A percentile compares a stretch with the other conserved stretches of the same genome.
These are phyloP conservation scores for Phytopythium montanum DNA, from an alignment of 352 stramenopile species.

Conservation along the genomic window DNA sequence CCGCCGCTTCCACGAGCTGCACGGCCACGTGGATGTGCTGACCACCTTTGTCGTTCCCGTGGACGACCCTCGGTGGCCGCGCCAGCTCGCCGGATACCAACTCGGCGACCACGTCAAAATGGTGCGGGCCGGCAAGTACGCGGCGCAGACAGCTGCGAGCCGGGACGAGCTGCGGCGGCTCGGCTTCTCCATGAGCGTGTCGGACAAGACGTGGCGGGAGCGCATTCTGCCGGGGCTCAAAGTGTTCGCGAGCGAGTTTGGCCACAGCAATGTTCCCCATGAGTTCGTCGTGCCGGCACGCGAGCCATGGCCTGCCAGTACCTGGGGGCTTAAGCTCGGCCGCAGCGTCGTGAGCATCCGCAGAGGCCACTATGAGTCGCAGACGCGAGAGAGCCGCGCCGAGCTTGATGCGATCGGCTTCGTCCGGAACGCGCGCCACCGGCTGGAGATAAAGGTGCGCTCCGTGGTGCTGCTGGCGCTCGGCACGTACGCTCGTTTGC, in stretches of 20 bases:
- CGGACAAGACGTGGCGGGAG: conserved; percentile 51
- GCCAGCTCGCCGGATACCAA: conserved; percentile 42
- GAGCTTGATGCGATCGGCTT: conserved; percentile 90
- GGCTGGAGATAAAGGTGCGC: conserved; percentile 48
- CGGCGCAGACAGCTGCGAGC: conserved; percentile 32
- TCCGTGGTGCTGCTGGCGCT: conserved; percentile 58
- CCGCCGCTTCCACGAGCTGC: conserved; percentile 45
- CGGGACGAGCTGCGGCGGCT: conserved; percentile 39
- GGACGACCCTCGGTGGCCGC: conserved; percentile 40
- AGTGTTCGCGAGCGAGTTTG: conserved; percentile 79
- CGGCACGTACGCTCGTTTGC: conserved; percentile 35
- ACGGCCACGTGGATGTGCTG: conserved; percentile 56
- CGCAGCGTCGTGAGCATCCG: conserved; percentile 92
- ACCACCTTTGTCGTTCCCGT: conserved; percentile 52
- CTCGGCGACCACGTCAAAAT: conserved; percentile 69
- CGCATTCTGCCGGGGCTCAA: conserved; percentile 79
- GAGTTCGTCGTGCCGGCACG: conserved; percentile 87
- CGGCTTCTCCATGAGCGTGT: conserved; percentile 62
- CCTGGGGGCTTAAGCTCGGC: conserved; percentile 85
- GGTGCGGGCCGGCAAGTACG: conserved; percentile 59
- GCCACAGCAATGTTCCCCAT: conserved; percentile 90
- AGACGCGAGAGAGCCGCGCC: conserved; percentile 69
- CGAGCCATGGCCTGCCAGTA: conserved; percentile 74
- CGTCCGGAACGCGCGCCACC: conserved; percentile 84
- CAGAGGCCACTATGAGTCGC: conserved; percentile 65